Evolutionary conservation across 768 basidiomycete genomes (phyloP), one percentile per base, ranked within the genome.

Genomic region (Pleurotus salmoneostramineus): DNA sequence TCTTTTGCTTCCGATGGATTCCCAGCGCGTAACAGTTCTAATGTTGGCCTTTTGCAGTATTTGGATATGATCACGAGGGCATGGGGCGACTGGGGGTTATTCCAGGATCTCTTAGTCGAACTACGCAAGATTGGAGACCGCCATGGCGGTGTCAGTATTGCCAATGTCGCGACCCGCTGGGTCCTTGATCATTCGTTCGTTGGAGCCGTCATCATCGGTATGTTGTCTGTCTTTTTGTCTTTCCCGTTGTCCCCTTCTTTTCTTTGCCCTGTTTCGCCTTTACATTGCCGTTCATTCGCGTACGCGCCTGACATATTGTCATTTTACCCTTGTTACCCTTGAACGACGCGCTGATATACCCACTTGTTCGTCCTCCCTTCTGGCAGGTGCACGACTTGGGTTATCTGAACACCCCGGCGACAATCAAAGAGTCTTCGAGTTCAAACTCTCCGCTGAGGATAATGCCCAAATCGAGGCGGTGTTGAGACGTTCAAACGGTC

Each of bases 161-260:
- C 91, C 55, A 92, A 92, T 65, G 74, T 93, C 40, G 89, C 91
- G 34, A 87, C 84, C 2, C 84, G 91, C 12, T 93, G 91, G 91
- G 87, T 92, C 0, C 76, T 93, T 17, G 89, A 93, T 72, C 88
- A 92, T 54, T 65, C 72, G 1, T 88, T 81, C 61, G 90, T 93
- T 14, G 91, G 88, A 7, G 89, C 90, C 37, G 89, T 91, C 35
- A 81, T 93, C 62, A 81, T 93, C 64, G 91, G 91, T 87, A 61
- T 17, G 74, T 60, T n/a, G 15, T 62, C 44, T 27, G 21, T 27
- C 21, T 27, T 27, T 27, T 27, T 12, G 34, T 10, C 15, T 17
- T 1, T 21, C 27, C 17, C 14, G 14, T 11, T 15, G 33, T 36
- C 36, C 35, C 32, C 40, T 59, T 46, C 6, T 40, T 56, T 51